phyloP scores from a whole-genome alignment of 2,329 filamentous ascomycete genomes.

The Beauveria sp. region DNA sequence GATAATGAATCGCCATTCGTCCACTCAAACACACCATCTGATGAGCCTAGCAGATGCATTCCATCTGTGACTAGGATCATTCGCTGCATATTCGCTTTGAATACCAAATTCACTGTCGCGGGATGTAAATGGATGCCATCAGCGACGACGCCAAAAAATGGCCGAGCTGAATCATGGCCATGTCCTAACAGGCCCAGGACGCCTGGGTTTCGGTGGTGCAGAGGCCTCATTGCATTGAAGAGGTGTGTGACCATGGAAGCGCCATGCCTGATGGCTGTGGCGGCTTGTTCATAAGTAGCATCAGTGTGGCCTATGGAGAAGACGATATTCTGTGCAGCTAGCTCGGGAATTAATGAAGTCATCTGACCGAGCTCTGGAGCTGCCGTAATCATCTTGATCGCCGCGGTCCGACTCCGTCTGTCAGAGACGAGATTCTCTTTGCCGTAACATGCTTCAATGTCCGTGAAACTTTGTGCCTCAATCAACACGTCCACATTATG shows the following conservation, averaged over 20 bases:
- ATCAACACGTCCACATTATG: neutral
- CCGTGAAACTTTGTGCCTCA: neutral
- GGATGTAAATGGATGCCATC: neutral
- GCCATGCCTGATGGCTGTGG: neutral
- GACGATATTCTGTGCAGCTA: neutral
- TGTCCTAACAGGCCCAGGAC: neutral
- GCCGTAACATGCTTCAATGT: neutral
- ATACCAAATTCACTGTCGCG: neutral
- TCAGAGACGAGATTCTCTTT: neutral
- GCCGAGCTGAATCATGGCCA: neutral
- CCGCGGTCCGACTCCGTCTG: neutral
- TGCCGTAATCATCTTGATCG: neutral
- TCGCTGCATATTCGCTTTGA: neutral
- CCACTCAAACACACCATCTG: neutral
- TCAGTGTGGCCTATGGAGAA: neutral
- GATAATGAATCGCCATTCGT: neutral
- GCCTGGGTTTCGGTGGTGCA: neutral
- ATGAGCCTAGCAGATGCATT: neutral
- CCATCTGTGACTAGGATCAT: neutral
- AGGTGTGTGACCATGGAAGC: neutral
- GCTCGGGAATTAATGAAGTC: neutral
- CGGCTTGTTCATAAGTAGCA: neutral
- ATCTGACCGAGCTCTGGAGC: neutral
- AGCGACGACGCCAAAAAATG: neutral
- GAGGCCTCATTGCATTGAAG: neutral